These are phyloP conservation scores for Glycine latifolia DNA, from an alignment of 306 rosid species.

Conservation along the genomic window DNA sequence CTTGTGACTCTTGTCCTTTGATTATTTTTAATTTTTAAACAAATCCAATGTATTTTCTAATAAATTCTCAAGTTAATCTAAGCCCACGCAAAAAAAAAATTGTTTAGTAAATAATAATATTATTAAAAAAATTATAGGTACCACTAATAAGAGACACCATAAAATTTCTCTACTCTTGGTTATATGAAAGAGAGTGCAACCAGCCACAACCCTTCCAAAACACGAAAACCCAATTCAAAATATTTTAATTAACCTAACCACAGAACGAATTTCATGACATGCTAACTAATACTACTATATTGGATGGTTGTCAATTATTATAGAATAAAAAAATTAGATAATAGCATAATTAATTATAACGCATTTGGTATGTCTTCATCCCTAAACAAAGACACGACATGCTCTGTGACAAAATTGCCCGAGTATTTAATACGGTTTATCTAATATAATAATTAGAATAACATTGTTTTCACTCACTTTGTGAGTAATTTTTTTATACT, in stretches of 20 bases:
- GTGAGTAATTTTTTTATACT: not conserved
- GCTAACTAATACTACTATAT: conserved; percentile 43
- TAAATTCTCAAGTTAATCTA: not conserved
- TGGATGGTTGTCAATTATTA: conserved; percentile 8
- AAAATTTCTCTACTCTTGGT: not conserved
- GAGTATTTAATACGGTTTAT: not conserved
- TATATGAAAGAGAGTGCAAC: conserved; percentile 21
- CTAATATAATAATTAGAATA: conserved; percentile 20
- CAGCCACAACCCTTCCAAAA: conserved; percentile 37
- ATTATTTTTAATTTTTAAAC: not conserved
- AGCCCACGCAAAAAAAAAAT: not conserved
- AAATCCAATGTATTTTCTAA: not conserved
- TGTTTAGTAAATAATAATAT: not conserved
- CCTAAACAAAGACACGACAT: not conserved
- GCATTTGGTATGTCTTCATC: conserved; percentile 28
- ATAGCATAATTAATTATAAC: conserved; percentile 1
- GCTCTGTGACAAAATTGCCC: conserved; percentile 5
- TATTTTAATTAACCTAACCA: conserved; percentile 21
- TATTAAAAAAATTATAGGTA: not conserved
- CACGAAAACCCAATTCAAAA: conserved; percentile 45
- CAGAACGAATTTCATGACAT: conserved; percentile 24
- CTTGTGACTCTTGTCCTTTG: not conserved
- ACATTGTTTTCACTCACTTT: not conserved
- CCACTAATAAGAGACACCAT: not conserved
- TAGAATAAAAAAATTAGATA: not conserved